A percentile compares a stretch with the other conserved stretches of the same genome.
Evolutionary conservation across 2,329 filamentous ascomycete genomes (phyloP).

Genomic region (Diaporthe humulicola): DNA sequence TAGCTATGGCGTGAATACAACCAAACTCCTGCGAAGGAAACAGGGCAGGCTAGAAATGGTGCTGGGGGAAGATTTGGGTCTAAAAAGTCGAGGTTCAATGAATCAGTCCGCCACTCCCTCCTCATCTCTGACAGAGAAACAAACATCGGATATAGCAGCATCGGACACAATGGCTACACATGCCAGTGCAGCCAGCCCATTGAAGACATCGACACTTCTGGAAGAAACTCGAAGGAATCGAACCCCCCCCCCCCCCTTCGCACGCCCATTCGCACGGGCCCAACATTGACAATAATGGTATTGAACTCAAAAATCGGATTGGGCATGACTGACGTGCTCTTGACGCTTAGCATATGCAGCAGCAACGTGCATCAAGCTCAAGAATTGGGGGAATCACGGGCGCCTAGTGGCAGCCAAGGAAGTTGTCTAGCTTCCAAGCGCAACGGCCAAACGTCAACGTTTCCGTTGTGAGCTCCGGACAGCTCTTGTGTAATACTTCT

Average conservation of each 20-base stretch:
- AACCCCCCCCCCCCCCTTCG: neutral
- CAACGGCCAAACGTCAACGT: neutral
- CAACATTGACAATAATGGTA: neutral
- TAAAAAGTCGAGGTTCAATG: neutral
- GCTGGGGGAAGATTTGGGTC: neutral
- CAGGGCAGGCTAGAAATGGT: neutral
- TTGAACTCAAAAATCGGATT: neutral
- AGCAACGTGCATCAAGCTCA: constrained; percentile 12
- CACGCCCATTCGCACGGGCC: neutral
- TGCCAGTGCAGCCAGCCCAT: neutral
- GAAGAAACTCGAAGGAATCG: neutral
- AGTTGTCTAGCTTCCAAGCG: neutral
- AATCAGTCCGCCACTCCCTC: neutral
- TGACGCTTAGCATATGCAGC: neutral
- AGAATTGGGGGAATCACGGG: neutral
- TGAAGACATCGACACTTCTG: neutral
- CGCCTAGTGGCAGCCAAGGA: constrained; percentile 2
- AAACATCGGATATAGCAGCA: neutral
- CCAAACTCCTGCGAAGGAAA: no score
- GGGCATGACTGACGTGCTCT: neutral
- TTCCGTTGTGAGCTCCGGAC: neutral
- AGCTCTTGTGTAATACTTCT: neutral
- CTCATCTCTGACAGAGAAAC: neutral
- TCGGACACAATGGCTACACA: no score
- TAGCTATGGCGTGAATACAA: neutral